Evolutionary conservation across 2,329 filamentous ascomycete species (phyloP), one percentile per base, ranked within the genome.

Genomic region (Fusarium nodosum): DNA sequence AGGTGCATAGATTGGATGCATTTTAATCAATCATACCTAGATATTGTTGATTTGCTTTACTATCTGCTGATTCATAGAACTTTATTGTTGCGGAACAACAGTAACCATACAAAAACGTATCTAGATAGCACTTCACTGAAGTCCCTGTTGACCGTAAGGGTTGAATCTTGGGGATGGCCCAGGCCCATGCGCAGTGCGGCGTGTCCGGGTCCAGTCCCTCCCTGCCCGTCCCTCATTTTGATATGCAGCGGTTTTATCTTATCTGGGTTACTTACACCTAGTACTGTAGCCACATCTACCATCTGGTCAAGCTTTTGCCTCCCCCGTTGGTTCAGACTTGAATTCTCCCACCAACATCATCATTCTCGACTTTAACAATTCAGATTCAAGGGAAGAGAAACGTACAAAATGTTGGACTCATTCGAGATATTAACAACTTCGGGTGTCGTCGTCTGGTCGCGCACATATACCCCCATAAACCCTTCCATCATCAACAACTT

Each of bases 381-480:
- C 48, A 28, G 18, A 39, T n/a, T 6, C 15, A 26, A 36, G 31
- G 20, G 22, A 30, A 60, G 53, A 50, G 28, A 69, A 33, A 42
- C 31, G 30, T 16, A 36, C 74, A 79, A 72, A 60, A 98, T 98
- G 95, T 83, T 99, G 82, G 96, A 99, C 83, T 91, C 93, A 18
- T 99, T 99, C 79, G 95, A 99, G 81, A 96, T 99, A 72, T 82
- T 99, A 66, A 97, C 95, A 64, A 97, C 95, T 38, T 97, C 94
- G 5, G 96, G 96, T 59, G 94, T 99, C 68, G 96, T 99, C 60
- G 88, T 99, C 57, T 99, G 96, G 96, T 97, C 95, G 66, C 91
- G 92, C 78, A 91, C 90, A 28, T 97, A 95, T 79, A 89, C 91
- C 56, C 87, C 91, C 3, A 89, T 97, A 77, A 94, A 90, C 78